Evolutionary conservation across 169 alveolate species (phyloP), one percentile per base, ranked within the genome.

Genomic region (Theileria sp.): DNA sequence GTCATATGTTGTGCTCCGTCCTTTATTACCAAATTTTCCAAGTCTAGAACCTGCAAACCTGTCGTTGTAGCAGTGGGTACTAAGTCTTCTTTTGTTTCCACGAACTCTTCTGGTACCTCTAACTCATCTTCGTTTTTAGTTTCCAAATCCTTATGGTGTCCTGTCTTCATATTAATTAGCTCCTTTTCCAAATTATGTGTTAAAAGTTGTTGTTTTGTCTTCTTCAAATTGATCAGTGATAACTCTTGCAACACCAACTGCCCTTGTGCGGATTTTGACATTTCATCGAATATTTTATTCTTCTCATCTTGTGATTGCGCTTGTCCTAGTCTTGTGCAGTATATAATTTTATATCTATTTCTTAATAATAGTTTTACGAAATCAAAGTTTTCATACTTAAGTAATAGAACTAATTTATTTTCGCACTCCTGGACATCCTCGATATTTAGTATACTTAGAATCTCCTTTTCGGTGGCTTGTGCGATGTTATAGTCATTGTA

Each of bases 391-490:
- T 98, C 99, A 79, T 95, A 96, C 76, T 95, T 96, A 78, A 97
- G 91, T 65, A 96, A 61, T 38, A 86, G 75, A 65, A 95, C 95
- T 21, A 95, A 80, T 79, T 92, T 89, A 87, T 95, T 97, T 89
- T 98, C 99, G 67, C 98, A 95, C 79, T 96, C 98, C 89, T 96
- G 98, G 61, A 94, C 92, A 75, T 97, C 98, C 60, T 92, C 92
- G 15, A 87, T 74, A 36, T 80, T 75, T 54, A 96, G 81, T 30
- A 88, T 79, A 12, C 88, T 69, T 58, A 96, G 69, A 17, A 96
- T 92, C 76, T 95, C 95, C 86, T 92, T 92, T 85, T 96, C 99
- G 6, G 97, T 88, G 25, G 95, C 97, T 50, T 94, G 89, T 15
- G 97, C 94, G 56, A 86, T 34, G 26, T 92, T 88, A 10, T 96